Base-by-base conservation (phyloP, 1,284 basidiomycete genomes). In the Trametes versicolor region DNA sequence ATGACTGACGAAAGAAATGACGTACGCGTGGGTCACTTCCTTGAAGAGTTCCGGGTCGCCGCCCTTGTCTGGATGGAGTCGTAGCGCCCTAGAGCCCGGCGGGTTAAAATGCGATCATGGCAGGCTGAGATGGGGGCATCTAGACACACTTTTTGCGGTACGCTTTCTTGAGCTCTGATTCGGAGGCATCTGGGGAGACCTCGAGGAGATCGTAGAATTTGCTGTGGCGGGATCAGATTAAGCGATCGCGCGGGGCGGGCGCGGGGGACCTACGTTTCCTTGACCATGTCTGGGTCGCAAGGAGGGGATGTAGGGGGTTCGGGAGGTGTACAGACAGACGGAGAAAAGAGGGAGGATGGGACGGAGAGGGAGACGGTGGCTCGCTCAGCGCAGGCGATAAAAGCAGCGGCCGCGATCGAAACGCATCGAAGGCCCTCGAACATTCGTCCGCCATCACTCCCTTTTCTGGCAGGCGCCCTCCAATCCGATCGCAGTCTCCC, bases 11-110 rank as follows among this genome's bases (percentile, higher is more conserved):
- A 58, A 62, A 19, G 52, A 63, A 58, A 64, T 60, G 65, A 85
- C 90, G 72, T 83, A 96, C 93, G 96, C 97, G 82, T 97, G 93
- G 17, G 97, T 97, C 64, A 99, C 92, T 77, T 98, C 95, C 79
- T 99, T 99, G 92, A 99, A 99, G 66, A 93, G 80, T 80, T 99
- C 98, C 54, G 95, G 95, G 77, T 98, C 96, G 68, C 96, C 96
- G 65, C 96, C 95, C 83, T 98, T 98, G 86, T 99, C 97, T 45
- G 97, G 97, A 79, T 98, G 97, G 69, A 94, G 80, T 70, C 90
- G 87, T 64, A 98, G 81, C n/a, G 95, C 95, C 78, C 95, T 96
- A 34, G 10, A 53, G 49, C 43, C 60, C 70, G 13, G 65, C 63
- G 65, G 66, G 29, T 32, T 60, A 67, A 66, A 64, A 68, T 72